Evolutionary conservation across 1,284 basidiomycete species (phyloP).

Genomic region (Ganoderma leucocontextum): DNA sequence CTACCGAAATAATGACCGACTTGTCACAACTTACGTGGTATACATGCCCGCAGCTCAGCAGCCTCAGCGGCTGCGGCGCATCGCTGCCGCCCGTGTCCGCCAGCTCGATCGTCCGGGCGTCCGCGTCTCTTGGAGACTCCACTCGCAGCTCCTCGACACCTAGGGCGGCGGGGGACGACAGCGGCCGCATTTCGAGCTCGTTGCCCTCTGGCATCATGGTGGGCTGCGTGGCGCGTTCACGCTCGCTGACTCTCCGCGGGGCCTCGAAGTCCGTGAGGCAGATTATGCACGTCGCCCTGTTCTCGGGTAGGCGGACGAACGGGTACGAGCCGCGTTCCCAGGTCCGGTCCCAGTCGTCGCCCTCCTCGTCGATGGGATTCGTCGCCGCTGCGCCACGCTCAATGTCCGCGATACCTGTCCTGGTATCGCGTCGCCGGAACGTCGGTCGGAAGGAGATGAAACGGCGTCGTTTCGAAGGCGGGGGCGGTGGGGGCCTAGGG

Average conservation of each 20-base stretch:
- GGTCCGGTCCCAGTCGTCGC: constrained; percentile 49
- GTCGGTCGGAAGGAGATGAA: constrained; percentile 8
- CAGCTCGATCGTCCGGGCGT: constrained; percentile 36
- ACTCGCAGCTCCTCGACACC: background rate
- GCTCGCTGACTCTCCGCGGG: constrained; percentile 53
- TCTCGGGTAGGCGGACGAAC: constrained; percentile 71
- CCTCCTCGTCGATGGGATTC: constrained; percentile 26
- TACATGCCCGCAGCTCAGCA: constrained; percentile 77
- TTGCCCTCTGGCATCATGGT: constrained; percentile 22
- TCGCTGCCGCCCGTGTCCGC: constrained; percentile 63
- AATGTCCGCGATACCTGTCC: background rate
- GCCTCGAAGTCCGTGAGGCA: constrained; percentile 82
- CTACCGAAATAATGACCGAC: background rate
- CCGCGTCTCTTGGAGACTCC: constrained; percentile 4
- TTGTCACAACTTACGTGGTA: constrained; percentile 67
- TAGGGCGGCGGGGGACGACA: background rate
- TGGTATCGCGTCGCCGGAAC: background rate
- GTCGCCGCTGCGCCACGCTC: constrained; percentile 3
- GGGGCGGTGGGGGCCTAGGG: background rate
- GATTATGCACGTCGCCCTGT: constrained; percentile 79
- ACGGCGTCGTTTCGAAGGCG: background rate
- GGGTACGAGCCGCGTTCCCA: constrained; percentile 58
- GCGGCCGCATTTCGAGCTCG: constrained; percentile 17
- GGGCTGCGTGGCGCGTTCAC: constrained; percentile 13
- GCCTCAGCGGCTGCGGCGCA: constrained; percentile 71